phyloP scores from a whole-genome alignment of 2,329 filamentous ascomycete genomes.

The Exutisphaerella laricina region DNA sequence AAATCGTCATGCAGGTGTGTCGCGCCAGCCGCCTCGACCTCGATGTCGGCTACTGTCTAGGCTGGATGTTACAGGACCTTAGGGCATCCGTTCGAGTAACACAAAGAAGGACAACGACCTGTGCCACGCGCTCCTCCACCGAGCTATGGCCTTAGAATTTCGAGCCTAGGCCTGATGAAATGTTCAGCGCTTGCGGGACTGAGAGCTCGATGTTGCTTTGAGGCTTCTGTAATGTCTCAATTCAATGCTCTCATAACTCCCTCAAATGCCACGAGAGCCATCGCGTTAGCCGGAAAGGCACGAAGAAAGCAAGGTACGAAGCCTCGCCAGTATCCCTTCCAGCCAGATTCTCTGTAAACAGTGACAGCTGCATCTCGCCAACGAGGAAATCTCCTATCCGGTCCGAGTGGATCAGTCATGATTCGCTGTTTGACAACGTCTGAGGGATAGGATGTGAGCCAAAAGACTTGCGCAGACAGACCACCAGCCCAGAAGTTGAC shows the following conservation, averaged over 20 bases:
- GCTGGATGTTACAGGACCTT: too few species aligned
- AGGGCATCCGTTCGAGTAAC: too few species aligned
- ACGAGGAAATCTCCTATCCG: constrained; percentile 59
- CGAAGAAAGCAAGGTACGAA: constrained; percentile 90
- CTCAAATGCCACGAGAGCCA: constrained; percentile 90
- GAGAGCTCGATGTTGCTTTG: not conserved
- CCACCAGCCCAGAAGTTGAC: constrained; percentile 98
- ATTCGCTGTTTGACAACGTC: constrained; percentile 76
- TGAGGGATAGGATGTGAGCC: constrained; percentile 84
- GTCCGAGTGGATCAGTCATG: constrained; percentile 89
- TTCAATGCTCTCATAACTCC: constrained; percentile 51
- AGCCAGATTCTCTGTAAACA: constrained; percentile 71
- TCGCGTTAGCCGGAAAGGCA: constrained; percentile 92
- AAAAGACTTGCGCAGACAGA: constrained; percentile 87
- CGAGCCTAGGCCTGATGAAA: not conserved
- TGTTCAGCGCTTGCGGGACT: not conserved
- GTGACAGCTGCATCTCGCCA: constrained; percentile 77
- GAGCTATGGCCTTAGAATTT: not conserved
- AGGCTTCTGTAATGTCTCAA: not conserved
- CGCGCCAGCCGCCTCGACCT: too few species aligned
- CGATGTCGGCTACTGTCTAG: too few species aligned
- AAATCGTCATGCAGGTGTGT: too few species aligned
- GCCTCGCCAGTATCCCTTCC: constrained; percentile 79
- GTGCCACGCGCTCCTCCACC: too few species aligned
- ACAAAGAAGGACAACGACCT: too few species aligned